Conservation (phyloP, 768 basidiomycete species). For the Candolleomyces aberdarensis region DNA sequence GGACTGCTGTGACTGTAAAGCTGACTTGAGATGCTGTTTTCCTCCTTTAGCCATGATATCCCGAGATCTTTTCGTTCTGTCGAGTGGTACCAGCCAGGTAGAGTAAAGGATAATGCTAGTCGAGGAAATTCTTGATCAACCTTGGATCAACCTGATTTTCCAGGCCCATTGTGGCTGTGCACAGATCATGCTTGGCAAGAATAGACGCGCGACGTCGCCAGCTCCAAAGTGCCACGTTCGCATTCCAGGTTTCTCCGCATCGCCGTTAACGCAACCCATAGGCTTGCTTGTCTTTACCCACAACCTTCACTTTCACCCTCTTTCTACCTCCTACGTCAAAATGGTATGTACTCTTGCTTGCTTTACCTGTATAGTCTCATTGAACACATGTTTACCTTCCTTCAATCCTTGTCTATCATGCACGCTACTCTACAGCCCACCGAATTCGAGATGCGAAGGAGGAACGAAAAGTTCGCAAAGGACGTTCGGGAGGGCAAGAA, state of each 20-base stretch:
- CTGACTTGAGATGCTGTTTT: conserved; percentile 59
- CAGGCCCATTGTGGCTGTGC: background rate
- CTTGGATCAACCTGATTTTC: background rate
- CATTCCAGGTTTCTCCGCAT: conserved; percentile 2
- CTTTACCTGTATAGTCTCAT: background rate
- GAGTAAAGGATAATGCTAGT: no score
- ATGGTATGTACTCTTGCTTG: background rate
- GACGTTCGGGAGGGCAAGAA: conserved; percentile 75
- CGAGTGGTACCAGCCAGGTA: no score
- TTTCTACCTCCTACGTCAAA: background rate
- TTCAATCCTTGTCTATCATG: background rate
- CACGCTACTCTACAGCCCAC: conserved; percentile 47
- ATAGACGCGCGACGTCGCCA: background rate
- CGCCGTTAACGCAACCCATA: background rate
- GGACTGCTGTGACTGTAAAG: conserved; percentile 67
- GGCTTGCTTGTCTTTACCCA: background rate
- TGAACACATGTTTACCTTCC: background rate
- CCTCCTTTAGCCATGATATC: conserved; percentile 39
- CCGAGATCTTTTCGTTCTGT: background rate
- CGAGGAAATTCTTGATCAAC: no score
- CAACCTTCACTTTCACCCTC: background rate
- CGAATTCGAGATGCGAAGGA: conserved; percentile 77
- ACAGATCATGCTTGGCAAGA: background rate
- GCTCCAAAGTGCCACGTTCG: conserved; percentile 22
- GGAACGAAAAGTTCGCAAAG: conserved; percentile 77